Evolutionary conservation across 1,139 yeast species (phyloP), one percentile per base, ranked within the genome.

Genomic region (Protomyces macrosporus): DNA sequence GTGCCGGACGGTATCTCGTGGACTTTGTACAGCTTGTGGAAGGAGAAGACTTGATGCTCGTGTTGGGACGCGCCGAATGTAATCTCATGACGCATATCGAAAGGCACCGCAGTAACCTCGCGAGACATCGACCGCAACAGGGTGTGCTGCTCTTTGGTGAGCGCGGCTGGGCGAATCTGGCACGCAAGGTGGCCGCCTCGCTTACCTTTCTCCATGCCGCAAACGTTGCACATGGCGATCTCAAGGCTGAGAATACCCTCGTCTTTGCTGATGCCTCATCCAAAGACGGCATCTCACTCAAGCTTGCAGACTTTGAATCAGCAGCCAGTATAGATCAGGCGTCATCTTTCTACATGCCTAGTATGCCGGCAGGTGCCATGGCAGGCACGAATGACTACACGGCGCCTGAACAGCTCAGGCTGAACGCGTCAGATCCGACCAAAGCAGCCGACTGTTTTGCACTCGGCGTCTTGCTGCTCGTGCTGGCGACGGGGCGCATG

Each of bases 221-320:
- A 72, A 97, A 97, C 1, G 88, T 93, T 55, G 88, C 93, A 14
- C 98, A 93, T 74, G 82, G 98, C 67, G 98, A 93, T 74, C 90
- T 93, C 68, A 93, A 93, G 74, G 97, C 98, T 1, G 97, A 96
- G 9, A 93, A 93, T 72, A 76, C 91, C 58, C 78, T 93, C 62
- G 48, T 16, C 4, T 42, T 42, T 42, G 12, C 39, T 36, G 39
- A 12, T 12, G 32, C 12, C 2, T 85, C 90, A 1, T 82, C 87
- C 42, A 23, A 1, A 23, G 81, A 83, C 10, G 87, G 87, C 69
- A 85, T 87, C 65, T 82, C 84, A 9, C 96, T 91, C 32, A 93
- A 93, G 74, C 90, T 93, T 50, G 88, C 95, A 39, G 98, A 93
- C 76, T 93, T 93, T 75, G 98, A 58, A 39, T 34, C 52, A 7